phyloP scores from a whole-genome alignment of 148 eudicot genomes.

The Linanthus parryae region DNA sequence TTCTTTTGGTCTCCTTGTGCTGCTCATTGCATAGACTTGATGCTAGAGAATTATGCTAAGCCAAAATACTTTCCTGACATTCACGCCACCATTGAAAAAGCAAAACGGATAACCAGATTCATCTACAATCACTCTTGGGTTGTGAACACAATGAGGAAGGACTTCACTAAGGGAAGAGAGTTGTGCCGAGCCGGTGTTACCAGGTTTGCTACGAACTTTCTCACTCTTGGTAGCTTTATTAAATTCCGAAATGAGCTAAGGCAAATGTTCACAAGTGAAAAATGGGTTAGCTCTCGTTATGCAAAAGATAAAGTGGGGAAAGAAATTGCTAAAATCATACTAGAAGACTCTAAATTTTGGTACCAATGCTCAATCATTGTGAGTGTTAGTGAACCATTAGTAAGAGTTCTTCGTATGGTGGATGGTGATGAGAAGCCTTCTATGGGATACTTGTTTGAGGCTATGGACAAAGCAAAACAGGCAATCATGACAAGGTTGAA shows the following conservation, averaged over 20 bases:
- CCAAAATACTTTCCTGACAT: constrained; percentile 20
- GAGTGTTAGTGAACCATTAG: constrained; percentile 16
- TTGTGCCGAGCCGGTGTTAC: constrained; percentile 15
- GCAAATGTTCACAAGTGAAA: constrained; percentile 8
- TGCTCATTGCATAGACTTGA: constrained; percentile 21
- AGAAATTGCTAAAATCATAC: constrained; percentile 8
- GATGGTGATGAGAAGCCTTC: constrained; percentile 16
- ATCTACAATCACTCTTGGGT: constrained; percentile 12
- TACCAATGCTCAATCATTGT: neutral
- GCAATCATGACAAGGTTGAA: constrained; percentile 8
- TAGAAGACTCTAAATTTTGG: constrained; percentile 17
- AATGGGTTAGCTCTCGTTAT: constrained; percentile 7
- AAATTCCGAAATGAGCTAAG: constrained; percentile 7
- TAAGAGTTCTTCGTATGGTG: constrained; percentile 13
- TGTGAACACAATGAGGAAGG: constrained; percentile 4
- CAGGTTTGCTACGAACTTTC: constrained; percentile 14
- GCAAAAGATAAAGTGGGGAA: constrained; percentile 10
- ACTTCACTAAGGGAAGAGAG: neutral
- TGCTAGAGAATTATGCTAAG: constrained; percentile 13
- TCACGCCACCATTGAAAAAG: constrained; percentile 8
- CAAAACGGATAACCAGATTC: constrained; percentile 22
- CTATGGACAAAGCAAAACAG: constrained; percentile 25
- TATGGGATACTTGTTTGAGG: constrained; percentile 23
- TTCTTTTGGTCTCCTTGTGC: constrained; percentile 26
- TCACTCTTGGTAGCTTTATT: constrained; percentile 21